phyloP scores from a whole-genome alignment of 2,329 filamentous ascomycete genomes.

The Xylariales sp. region DNA sequence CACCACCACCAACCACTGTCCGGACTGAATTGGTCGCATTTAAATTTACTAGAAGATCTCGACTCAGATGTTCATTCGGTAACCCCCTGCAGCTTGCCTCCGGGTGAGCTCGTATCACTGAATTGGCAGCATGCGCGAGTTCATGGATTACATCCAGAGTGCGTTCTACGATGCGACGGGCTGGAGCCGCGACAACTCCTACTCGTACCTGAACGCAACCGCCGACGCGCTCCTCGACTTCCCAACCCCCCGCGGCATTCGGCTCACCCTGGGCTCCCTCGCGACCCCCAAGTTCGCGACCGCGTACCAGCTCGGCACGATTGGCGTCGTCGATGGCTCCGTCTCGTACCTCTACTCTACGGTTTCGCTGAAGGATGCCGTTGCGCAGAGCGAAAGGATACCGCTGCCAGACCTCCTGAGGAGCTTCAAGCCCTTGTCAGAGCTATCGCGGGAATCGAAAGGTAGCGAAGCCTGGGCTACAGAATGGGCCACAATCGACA shows the following conservation, averaged over 20 bases:
- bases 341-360: slow-evolving; percentile 95
- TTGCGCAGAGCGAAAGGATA: slow-evolving; percentile 69
- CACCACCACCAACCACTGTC: too few relatives aligned
- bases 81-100: slow-evolving; percentile 5
- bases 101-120: slow-evolving; percentile 3
- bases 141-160: slow-evolving; percentile 95
- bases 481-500: slow-evolving; percentile 11
- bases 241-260: slow-evolving; percentile 75
- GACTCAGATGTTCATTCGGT: slow-evolving; percentile 6
- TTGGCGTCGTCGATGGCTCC: slow-evolving; percentile 93
- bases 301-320: slow-evolving; percentile 84
- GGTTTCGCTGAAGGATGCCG: slow-evolving; percentile 62
- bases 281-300: slow-evolving; percentile 91
- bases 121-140: slow-evolving; percentile 70
- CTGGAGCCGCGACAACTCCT: slow-evolving; percentile 91
- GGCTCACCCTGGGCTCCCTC: slow-evolving; percentile 84
- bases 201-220: slow-evolving; percentile 79
- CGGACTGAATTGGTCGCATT: too few relatives aligned
- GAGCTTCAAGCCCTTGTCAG: slow-evolving; percentile 76
- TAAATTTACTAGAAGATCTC: too few relatives aligned
- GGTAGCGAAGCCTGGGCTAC: slow-evolving; percentile 3
- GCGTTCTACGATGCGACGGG: slow-evolving; percentile 82
- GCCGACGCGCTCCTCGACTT: slow-evolving; percentile 86
- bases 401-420: slow-evolving; percentile 73
- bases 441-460: slow-evolving; percentile 35